Percentiles rank a stretch among this genome's conserved stretches.
Evolutionary conservation across 441 rosid species (phyloP).

Genomic region (Capsella rubella): DNA sequence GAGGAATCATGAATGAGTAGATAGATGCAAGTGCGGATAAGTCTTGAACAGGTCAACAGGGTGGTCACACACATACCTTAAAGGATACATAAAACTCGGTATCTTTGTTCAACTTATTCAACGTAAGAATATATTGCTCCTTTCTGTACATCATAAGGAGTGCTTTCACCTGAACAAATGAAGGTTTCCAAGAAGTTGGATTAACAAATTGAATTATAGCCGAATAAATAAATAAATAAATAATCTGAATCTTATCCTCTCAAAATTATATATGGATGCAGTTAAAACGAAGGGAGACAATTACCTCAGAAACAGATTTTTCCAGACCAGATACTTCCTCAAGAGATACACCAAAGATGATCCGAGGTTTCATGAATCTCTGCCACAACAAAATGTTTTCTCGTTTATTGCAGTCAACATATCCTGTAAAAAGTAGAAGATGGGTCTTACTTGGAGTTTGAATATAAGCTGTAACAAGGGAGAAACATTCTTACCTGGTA

Average conservation of each 20-base stretch:
- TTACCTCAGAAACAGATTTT: slow-evolving; percentile 63
- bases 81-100: slow-evolving; percentile 72
- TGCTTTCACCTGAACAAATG: slow-evolving; percentile 56
- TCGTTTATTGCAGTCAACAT: slow-evolving; percentile 73
- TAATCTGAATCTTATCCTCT: slow-evolving; percentile 3
- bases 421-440: slow-evolving; percentile 57
- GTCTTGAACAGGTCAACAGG: background rate
- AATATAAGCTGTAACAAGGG: slow-evolving; percentile 10
- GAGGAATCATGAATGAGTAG: background rate
- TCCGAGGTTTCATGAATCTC: slow-evolving; percentile 76
- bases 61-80: slow-evolving; percentile 59
- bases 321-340: slow-evolving; percentile 69
- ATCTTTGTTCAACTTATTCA: slow-evolving; percentile 53
- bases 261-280: slow-evolving; percentile 2
- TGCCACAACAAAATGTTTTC: slow-evolving; percentile 84
- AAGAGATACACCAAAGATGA: slow-evolving; percentile 75
- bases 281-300: slow-evolving; percentile 8
- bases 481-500: slow-evolving; percentile 61
- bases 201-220: background rate
- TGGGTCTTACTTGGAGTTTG: slow-evolving; percentile 14
- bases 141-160: slow-evolving; percentile 64
- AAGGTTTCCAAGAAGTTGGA: slow-evolving; percentile 7
- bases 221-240: background rate
- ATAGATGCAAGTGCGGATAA: background rate
- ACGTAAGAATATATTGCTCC: slow-evolving; percentile 74